phyloP scores from a whole-genome alignment of 164 flowering plant species.

The Berberis vulgaris region DNA sequence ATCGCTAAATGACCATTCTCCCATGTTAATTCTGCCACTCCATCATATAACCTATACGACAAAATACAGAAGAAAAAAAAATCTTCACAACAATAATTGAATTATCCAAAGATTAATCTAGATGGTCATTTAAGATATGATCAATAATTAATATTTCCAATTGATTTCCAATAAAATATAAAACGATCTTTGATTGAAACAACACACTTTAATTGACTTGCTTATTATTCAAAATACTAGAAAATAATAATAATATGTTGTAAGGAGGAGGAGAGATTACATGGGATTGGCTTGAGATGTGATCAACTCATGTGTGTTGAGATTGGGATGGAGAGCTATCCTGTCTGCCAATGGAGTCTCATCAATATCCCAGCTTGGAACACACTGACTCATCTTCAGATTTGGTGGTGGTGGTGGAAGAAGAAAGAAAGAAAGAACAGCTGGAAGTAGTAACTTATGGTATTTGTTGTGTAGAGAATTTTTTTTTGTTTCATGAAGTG shows the following conservation, averaged over 20 bases:
- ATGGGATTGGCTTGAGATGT: background rate
- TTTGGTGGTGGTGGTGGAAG: background rate
- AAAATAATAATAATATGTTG: too few species aligned
- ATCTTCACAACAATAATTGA: too few species aligned
- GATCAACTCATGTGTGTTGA: background rate
- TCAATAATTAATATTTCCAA: too few species aligned
- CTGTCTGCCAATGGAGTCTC: slow-evolving; percentile 19
- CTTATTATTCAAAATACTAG: too few species aligned
- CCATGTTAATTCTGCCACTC: slow-evolving; percentile 56
- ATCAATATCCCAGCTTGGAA: slow-evolving; percentile 64
- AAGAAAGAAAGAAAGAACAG: background rate
- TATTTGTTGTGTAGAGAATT: too few species aligned
- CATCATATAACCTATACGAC: slow-evolving; percentile 26
- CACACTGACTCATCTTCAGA: slow-evolving; percentile 61
- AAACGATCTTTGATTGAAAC: too few species aligned
- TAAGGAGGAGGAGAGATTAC: background rate
- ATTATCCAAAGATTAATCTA: too few species aligned
- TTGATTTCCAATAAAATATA: too few species aligned
- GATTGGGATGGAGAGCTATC: slow-evolving; percentile 15
- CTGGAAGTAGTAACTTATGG: too few species aligned
- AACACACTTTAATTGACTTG: too few species aligned
- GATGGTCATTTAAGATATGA: too few species aligned
- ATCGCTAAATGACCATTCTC: slow-evolving; percentile 58
- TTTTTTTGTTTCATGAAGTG: too few species aligned
- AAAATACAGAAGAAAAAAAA: background rate